These are phyloP conservation scores for Lonicera japonica DNA, from an alignment of 129 eudicot genomes.

Conservation along the genomic window DNA sequence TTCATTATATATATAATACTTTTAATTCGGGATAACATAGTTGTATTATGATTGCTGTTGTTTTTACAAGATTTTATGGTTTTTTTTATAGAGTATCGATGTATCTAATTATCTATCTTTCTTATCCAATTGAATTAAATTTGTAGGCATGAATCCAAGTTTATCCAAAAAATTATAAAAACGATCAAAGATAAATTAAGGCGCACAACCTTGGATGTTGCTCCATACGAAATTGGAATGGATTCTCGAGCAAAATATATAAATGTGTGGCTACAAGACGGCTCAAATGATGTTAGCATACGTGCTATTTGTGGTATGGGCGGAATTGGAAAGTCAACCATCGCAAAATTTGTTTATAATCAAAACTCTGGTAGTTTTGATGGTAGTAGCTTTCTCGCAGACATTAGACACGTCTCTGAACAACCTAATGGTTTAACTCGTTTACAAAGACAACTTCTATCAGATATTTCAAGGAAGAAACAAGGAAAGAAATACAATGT, in stretches of 20 bases:
- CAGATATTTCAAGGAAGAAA: slow-evolving; percentile 21
- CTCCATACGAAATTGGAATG: slow-evolving; percentile 18
- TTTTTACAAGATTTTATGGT: no score
- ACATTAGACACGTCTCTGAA: slow-evolving; percentile 24
- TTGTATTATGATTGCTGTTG: no score
- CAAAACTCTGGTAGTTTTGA: slow-evolving; percentile 20
- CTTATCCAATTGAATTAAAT: no score
- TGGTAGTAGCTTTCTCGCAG: slow-evolving; percentile 24
- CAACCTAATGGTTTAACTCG: slow-evolving; percentile 17
- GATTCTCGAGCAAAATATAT: slow-evolving; percentile 25
- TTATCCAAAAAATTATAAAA: not conserved
- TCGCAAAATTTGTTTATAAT: slow-evolving; percentile 19
- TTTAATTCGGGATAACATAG: no score
- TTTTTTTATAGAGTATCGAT: no score
- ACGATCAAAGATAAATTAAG: not conserved
- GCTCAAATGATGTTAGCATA: slow-evolving; percentile 7
- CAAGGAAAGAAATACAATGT: slow-evolving; percentile 8
- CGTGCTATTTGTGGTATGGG: slow-evolving; percentile 29
- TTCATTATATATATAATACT: no score
- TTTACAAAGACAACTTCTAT: slow-evolving; percentile 31
- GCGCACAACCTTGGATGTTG: not conserved
- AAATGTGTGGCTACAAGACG: slow-evolving; percentile 27
- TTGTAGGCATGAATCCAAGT: slow-evolving; percentile 7
- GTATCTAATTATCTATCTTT: no score
- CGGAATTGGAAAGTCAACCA: slow-evolving; percentile 38